Conservation (phyloP, 2,329 filamentous ascomycete species). For the Exophiala phaeomuriformis region DNA sequence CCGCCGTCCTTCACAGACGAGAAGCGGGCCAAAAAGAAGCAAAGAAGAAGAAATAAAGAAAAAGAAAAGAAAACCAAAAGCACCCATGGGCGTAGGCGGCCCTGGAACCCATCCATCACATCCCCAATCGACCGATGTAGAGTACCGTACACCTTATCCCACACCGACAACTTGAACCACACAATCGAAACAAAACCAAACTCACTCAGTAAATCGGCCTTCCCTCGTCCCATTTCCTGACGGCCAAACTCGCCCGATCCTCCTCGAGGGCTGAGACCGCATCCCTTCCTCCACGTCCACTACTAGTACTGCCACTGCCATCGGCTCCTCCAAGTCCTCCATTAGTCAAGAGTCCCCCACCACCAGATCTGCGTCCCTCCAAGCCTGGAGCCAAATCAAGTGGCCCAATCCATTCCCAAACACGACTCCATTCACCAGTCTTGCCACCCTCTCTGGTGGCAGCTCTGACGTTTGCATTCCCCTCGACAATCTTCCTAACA, state of each 20-base stretch:
- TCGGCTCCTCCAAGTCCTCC: slow-evolving; percentile 1
- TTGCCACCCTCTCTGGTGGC: slow-evolving; percentile 57
- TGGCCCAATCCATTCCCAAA: slow-evolving; percentile 63
- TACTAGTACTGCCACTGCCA: not conserved
- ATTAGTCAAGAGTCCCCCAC: slow-evolving; percentile 26
- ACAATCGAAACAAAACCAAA: not conserved
- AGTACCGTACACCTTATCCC: too few species aligned
- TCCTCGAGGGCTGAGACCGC: slow-evolving; percentile 26
- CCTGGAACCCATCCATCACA: too few species aligned
- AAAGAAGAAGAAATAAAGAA: too few species aligned
- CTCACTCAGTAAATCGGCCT: slow-evolving; percentile 36
- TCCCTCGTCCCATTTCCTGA: slow-evolving; percentile 37
- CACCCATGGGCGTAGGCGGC: too few species aligned
- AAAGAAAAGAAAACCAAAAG: too few species aligned
- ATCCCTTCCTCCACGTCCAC: slow-evolving; percentile 12
- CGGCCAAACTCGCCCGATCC: slow-evolving; percentile 19
- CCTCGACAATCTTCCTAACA: slow-evolving; percentile 78
- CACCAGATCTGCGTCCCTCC: slow-evolving; percentile 28
- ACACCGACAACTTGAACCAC: too few species aligned
- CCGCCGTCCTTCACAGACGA: too few species aligned
- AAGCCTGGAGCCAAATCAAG: slow-evolving; percentile 38
- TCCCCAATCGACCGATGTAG: too few species aligned
- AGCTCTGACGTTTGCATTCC: slow-evolving; percentile 83
- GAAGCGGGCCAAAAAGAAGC: too few species aligned
- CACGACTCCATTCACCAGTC: slow-evolving; percentile 51